Base-by-base conservation (phyloP, 768 basidiomycete genomes). In the Gymnopilus dilepis region DNA sequence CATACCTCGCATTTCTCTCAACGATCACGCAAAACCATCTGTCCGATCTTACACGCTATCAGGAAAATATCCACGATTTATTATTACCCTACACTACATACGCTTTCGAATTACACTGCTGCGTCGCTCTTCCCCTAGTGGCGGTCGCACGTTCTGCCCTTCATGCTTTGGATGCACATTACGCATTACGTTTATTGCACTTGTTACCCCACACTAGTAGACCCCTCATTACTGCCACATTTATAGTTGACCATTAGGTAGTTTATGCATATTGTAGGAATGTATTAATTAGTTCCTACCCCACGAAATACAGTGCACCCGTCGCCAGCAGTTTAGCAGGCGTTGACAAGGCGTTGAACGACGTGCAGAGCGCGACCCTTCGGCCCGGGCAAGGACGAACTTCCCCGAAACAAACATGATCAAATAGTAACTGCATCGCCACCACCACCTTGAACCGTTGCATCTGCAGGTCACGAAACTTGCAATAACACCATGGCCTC, bases 401-500 rank as follows among this genome's bases (percentile, higher is more conserved):
- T n/a, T n/a, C n/a, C n/a, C n/a, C n/a, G n/a, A n/a, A n/a, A n/a
- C 34, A 61, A 61, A 61, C 15, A 61, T 30, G 15, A 40, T n/a
- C 60, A 61, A 61, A 54, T 38, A 56, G 52, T 40, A 50, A 40
- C 52, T 11, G 24, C 34, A 38, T 24, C 37, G 38, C 52, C 21
- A 40, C 45, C 45, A 47, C 17, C 45, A 47, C 21, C 45, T 38
- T 37, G 38, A 54, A 3, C 22, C 11, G 52, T 53, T 37, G 12
- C 52, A 38, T 15, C 17, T 17, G 37, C 51, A 34, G 15, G 24
- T 6, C 19, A 24, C 15, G 21, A 8, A 19, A 52, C 51, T 33
- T 28, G 48, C n/a, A 31, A 52, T 33, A 17, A 9, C 43, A 30
- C 52, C 52, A 54, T 54, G 52, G 37, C 52, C 34, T 54, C 90